Percentiles rank a stretch among this genome's conserved stretches.
phyloP scores from a whole-genome alignment of 768 basidiomycete species.

The Lentinula lateritia region DNA sequence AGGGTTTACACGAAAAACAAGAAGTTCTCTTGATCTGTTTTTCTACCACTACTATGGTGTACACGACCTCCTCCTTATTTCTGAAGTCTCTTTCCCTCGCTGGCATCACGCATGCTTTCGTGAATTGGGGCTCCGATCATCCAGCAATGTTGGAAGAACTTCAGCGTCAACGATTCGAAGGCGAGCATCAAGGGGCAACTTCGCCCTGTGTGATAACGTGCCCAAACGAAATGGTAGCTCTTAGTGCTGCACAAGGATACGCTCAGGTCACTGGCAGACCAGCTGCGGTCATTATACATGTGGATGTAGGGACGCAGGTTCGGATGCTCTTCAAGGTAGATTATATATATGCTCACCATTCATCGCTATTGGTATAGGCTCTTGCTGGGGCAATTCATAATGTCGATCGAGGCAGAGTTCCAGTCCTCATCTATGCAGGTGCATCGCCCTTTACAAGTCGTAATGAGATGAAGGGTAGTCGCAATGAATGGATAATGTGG shows the following conservation, averaged over 20 bases:
- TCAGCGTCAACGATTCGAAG: constrained; percentile 42
- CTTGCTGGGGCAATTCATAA: constrained; percentile 72
- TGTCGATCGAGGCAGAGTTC: constrained; percentile 53
- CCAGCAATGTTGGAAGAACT: constrained; percentile 69
- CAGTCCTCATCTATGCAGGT: constrained; percentile 69
- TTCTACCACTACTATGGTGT: background rate
- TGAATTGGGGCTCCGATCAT: constrained; percentile 77
- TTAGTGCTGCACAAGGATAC: constrained; percentile 69
- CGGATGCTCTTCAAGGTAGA: constrained; percentile 6
- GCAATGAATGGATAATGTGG: constrained; percentile 77
- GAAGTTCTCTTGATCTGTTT: background rate
- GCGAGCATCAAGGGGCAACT: constrained; percentile 26
- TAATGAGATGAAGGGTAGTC: constrained; percentile 52
- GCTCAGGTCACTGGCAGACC: constrained; percentile 60
- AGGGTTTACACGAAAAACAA: background rate
- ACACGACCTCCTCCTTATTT: constrained; percentile 57
- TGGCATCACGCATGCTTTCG: constrained; percentile 64
- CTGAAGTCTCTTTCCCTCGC: constrained; percentile 47
- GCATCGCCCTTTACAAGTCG: constrained; percentile 55
- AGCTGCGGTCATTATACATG: constrained; percentile 70
- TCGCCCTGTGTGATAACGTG: constrained; percentile 55
- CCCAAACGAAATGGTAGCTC: constrained; percentile 74
- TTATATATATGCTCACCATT: background rate
- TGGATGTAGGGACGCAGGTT: constrained; percentile 67
- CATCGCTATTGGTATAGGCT: constrained; percentile 29